Conservation (phyloP, 1,284 basidiomycete species). For the Hortiboletus rubellus region DNA sequence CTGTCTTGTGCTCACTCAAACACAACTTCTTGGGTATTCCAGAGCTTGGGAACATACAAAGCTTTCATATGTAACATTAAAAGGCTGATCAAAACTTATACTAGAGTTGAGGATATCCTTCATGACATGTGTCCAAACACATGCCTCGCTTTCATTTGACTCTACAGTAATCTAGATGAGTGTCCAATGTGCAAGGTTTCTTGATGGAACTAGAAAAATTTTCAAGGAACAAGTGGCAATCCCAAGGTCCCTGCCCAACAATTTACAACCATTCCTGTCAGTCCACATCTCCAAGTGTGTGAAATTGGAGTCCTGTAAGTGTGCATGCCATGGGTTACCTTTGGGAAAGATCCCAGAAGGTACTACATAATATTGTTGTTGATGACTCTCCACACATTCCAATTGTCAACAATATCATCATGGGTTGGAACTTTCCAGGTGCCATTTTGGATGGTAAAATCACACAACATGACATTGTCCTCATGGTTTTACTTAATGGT, state of each 20-base stretch:
- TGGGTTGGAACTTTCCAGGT: slow-evolving; percentile 9
- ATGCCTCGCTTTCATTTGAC: slow-evolving; percentile 4
- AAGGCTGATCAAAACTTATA: background rate
- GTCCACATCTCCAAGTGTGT: slow-evolving; percentile 5
- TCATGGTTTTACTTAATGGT: slow-evolving; percentile 2
- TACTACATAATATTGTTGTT: background rate
- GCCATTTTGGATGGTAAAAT: background rate
- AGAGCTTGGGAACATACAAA: background rate
- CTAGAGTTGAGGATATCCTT: background rate
- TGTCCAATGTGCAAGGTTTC: background rate
- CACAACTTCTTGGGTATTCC: background rate
- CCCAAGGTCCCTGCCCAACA: background rate
- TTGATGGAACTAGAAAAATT: background rate
- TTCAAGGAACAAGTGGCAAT: background rate
- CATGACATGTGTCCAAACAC: slow-evolving; percentile 13
- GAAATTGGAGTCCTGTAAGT: background rate
- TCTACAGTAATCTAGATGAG: background rate
- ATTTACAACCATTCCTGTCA: slow-evolving; percentile 6
- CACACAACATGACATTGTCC: background rate
- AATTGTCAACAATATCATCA: background rate
- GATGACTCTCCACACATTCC: background rate
- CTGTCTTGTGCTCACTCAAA: background rate
- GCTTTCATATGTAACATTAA: slow-evolving; percentile 5
- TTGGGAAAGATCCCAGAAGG: background rate
- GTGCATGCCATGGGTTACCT: background rate